A percentile compares a stretch with the other conserved stretches of the same genome.
Evolutionary conservation across 495 filamentous ascomycete species (phyloP).

Genomic region (Pseudevernia furfuracea): DNA sequence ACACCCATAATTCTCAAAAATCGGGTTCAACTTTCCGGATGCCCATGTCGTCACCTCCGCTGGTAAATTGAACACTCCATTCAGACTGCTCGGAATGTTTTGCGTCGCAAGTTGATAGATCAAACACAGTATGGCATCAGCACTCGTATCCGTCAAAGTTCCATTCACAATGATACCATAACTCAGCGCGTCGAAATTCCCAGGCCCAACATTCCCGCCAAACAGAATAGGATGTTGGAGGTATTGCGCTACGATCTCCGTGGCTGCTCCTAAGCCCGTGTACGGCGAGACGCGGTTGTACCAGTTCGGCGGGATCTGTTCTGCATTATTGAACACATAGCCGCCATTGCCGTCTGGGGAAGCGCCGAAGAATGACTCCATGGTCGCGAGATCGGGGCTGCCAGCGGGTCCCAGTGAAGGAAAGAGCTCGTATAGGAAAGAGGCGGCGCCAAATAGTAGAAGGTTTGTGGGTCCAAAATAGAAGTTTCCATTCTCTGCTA

Average conservation of each 20-base stretch:
- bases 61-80: slow-evolving; percentile 29
- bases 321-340: slow-evolving; percentile 31
- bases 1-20: slow-evolving; percentile 31
- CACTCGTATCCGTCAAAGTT: slow-evolving; percentile 21
- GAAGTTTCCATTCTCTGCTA: slow-evolving; percentile 33
- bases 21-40: slow-evolving; percentile 23
- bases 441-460: slow-evolving; percentile 35
- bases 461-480: slow-evolving; percentile 33
- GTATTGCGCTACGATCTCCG: slow-evolving; percentile 32
- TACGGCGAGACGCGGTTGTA: slow-evolving; percentile 33
- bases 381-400: slow-evolving; percentile 31
- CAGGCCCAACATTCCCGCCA: slow-evolving; percentile 32
- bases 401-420: slow-evolving; percentile 28
- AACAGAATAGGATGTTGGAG: slow-evolving; percentile 34
- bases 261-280: slow-evolving; percentile 27
- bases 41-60: slow-evolving; percentile 29
- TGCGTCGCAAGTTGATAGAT: slow-evolving; percentile 35
- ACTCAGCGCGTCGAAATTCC: slow-evolving; percentile 31
- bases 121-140: slow-evolving; percentile 26
- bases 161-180: slow-evolving; percentile 31
- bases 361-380: slow-evolving; percentile 36
- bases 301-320: slow-evolving; percentile 36
- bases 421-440: slow-evolving; percentile 39
- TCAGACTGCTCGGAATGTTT: slow-evolving; percentile 28
- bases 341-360: slow-evolving; percentile 27